Conservation (phyloP, 2,329 filamentous ascomycete genomes). For the Venturia carpophila region DNA sequence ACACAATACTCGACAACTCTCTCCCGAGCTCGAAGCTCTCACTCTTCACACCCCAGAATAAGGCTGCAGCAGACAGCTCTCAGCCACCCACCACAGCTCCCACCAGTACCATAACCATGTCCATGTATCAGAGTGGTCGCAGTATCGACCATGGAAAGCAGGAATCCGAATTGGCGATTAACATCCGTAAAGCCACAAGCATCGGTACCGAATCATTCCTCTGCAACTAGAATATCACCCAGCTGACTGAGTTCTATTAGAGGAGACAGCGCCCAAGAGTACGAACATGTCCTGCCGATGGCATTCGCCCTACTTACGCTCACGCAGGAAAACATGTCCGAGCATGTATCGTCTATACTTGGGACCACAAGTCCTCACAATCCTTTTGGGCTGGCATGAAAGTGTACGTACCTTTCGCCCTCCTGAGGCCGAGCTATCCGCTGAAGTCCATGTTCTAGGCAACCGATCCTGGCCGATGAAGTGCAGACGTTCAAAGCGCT, state of each 20-base stretch:
- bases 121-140: not conserved
- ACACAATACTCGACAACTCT: constrained; percentile 2
- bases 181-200: constrained; percentile 60
- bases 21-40: not conserved
- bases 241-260: constrained; percentile 30
- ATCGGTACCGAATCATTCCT: constrained; percentile 39
- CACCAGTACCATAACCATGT: not conserved
- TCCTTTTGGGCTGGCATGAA: constrained; percentile 99
- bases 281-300: constrained; percentile 23
- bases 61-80: constrained; percentile 10
- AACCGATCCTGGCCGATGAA: constrained; percentile 97
- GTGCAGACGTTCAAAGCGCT: constrained; percentile 98
- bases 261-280: constrained; percentile 62
- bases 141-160: constrained; percentile 35
- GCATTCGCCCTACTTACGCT: constrained; percentile 27
- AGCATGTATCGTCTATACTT: constrained; percentile 96
- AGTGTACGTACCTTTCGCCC: constrained; percentile 54
- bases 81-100: not conserved
- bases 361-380: constrained; percentile 93
- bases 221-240: constrained; percentile 20
- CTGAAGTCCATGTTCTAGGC: constrained; percentile 44
- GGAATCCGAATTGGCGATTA: constrained; percentile 56
- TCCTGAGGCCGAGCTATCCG: not conserved
- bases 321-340: constrained; percentile 79
- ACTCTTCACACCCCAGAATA: not conserved